phyloP scores from a whole-genome alignment of 108 stramenopile species.

The Nitzschia sp. region DNA sequence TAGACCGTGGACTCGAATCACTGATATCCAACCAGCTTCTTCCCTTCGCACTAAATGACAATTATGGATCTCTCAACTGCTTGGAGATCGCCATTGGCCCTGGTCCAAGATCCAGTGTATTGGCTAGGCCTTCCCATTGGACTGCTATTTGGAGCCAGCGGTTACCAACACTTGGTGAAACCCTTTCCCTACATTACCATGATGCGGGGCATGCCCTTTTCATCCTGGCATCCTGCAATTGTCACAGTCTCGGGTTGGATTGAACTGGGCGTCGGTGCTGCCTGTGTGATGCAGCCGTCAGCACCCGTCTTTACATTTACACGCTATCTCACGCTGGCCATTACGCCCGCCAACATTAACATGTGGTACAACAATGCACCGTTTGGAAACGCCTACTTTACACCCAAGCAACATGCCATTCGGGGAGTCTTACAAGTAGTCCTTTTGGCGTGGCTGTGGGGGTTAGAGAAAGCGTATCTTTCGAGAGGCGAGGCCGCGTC shows the following conservation, averaged over 20 bases:
- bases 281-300: background rate
- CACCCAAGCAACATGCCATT: constrained; percentile 2
- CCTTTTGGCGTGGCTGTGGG: constrained; percentile 12
- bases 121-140: constrained; percentile 15
- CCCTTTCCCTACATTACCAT: constrained; percentile 13
- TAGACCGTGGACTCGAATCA: no score
- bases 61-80: no score
- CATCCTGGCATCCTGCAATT: background rate
- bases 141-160: constrained; percentile 3
- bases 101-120: constrained; percentile 8
- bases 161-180: background rate
- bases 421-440: constrained; percentile 8
- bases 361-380: constrained; percentile 14
- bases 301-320: background rate
- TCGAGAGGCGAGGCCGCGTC: background rate
- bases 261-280: background rate
- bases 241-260: constrained; percentile 6
- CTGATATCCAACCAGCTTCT: no score
- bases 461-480: background rate
- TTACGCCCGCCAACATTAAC: constrained; percentile 20
- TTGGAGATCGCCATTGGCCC: background rate
- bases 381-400: constrained; percentile 7
- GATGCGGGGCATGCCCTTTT: constrained; percentile 15
- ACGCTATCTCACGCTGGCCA: background rate
- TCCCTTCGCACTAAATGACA: no score